phyloP scores from a whole-genome alignment of 441 rosid genomes.

The Adansonia grandidieri region DNA sequence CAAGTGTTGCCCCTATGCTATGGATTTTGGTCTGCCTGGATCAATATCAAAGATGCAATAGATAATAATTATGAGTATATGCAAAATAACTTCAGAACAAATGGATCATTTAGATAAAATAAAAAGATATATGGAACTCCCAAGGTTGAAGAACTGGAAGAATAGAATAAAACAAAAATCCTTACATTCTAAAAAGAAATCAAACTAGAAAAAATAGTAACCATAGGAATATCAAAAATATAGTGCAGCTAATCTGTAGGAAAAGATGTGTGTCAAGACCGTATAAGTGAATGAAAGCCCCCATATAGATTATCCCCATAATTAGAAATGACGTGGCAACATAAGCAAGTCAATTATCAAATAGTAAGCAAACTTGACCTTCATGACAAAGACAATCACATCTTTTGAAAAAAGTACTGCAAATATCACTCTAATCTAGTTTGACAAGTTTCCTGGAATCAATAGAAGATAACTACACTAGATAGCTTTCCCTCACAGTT shows the following conservation, averaged over 20 bases:
- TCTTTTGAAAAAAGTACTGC: neutral
- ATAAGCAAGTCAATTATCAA: neutral
- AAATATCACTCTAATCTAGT: neutral
- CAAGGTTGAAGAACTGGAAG: neutral
- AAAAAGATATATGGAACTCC: neutral
- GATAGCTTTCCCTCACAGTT: neutral
- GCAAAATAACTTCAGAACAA: neutral
- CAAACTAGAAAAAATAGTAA: neutral
- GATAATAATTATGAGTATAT: conserved; percentile 1
- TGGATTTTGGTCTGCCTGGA: conserved; percentile 94
- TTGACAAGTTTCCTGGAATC: neutral
- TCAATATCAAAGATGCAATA: conserved; percentile 22
- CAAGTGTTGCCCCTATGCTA: conserved; percentile 78
- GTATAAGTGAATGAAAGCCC: neutral
- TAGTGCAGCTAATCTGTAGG: neutral
- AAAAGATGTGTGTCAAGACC: neutral
- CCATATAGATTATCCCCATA: neutral
- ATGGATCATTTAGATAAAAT: neutral
- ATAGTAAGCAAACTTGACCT: neutral
- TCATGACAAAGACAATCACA: neutral
- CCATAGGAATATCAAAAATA: neutral
- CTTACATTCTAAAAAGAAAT: neutral
- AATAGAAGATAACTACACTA: neutral
- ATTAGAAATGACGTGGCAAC: neutral
- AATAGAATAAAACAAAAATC: neutral